Percentiles rank a stretch among this genome's conserved stretches.
Conservation (phyloP, 805 yeast genomes). For the Metschnikowia proteae region DNA sequence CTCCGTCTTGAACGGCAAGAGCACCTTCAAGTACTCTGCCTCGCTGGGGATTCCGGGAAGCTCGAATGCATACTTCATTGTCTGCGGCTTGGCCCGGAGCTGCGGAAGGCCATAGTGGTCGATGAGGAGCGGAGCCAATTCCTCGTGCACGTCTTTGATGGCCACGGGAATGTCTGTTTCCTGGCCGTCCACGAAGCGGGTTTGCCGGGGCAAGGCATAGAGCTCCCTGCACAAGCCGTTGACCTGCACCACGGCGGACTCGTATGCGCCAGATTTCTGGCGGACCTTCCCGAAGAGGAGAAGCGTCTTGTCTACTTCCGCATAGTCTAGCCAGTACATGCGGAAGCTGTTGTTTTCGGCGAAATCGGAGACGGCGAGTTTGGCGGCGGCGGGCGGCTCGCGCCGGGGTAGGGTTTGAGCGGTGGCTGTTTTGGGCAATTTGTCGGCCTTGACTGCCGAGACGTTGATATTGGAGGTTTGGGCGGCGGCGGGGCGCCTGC, state of each 20-base stretch:
- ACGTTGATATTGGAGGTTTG: conserved; percentile 42
- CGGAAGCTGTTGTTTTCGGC: conserved; percentile 44
- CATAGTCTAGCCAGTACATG: conserved; percentile 88
- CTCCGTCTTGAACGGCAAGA: conserved; percentile 70
- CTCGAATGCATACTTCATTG: conserved; percentile 86
- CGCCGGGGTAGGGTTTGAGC: background rate
- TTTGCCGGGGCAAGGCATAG: conserved; percentile 68
- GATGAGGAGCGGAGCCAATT: conserved; percentile 63
- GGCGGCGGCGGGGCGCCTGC: conserved; percentile 49
- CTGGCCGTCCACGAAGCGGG: conserved; percentile 40
- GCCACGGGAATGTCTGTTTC: conserved; percentile 38
- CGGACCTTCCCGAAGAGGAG: conserved; percentile 78
- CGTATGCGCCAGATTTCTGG: conserved; percentile 53
- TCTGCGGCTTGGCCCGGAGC: conserved; percentile 67
- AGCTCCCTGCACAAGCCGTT: conserved; percentile 67
- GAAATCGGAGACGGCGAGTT: conserved; percentile 22
- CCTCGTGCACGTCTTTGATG: conserved; percentile 71
- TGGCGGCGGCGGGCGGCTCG: conserved; percentile 24
- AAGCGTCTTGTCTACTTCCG: conserved; percentile 68
- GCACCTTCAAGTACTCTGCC: conserved; percentile 72
- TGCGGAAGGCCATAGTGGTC: conserved; percentile 58
- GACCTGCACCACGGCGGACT: conserved; percentile 75
- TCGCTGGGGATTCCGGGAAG: conserved; percentile 72
- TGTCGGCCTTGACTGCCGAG: conserved; percentile 32
- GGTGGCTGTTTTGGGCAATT: conserved; percentile 20